A percentile compares a stretch with the other conserved stretches of the same genome.
Evolutionary conservation across 164 flowering plant genomes (phyloP).

Genomic region (Malania oleifera): DNA sequence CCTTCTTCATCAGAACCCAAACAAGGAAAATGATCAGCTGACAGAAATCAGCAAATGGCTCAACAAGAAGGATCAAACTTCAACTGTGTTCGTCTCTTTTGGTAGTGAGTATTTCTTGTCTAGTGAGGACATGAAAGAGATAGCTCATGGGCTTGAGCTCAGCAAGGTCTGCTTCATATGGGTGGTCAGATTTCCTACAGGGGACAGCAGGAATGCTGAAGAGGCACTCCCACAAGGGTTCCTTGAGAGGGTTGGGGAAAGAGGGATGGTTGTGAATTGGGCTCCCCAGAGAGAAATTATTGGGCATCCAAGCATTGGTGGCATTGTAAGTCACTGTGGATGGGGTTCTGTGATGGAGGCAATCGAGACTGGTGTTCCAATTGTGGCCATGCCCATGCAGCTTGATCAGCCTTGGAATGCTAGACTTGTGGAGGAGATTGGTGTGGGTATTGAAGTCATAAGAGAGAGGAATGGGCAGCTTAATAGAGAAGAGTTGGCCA

Average conservation of each 20-base stretch:
- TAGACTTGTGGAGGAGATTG: background rate
- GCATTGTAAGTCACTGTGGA: constrained; percentile 5
- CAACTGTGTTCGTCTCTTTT: constrained; percentile 13
- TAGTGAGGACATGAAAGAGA: constrained; percentile 11
- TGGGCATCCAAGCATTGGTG: background rate
- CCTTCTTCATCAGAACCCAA: background rate
- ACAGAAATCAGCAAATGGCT: constrained; percentile 8
- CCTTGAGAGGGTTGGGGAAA: constrained; percentile 18
- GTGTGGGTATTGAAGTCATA: constrained; percentile 7
- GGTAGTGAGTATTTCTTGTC: constrained; percentile 15
- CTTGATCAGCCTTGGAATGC: background rate
- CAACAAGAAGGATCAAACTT: background rate
- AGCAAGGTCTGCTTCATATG: constrained; percentile 21
- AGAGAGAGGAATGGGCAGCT: constrained; percentile 8
- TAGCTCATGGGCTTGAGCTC: constrained; percentile 20
- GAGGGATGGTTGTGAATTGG: constrained; percentile 33
- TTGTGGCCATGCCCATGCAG: constrained; percentile 4
- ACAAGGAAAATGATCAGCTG: background rate
- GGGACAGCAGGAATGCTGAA: background rate
- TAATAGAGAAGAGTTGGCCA: background rate
- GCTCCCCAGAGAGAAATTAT: constrained; percentile 25
- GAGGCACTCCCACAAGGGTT: constrained; percentile 30
- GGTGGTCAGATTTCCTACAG: constrained; percentile 22
- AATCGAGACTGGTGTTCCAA: background rate
- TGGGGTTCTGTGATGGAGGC: constrained; percentile 7